phyloP scores from a whole-genome alignment of 2,329 filamentous ascomycete genomes.

The Apiospora saccharicola region DNA sequence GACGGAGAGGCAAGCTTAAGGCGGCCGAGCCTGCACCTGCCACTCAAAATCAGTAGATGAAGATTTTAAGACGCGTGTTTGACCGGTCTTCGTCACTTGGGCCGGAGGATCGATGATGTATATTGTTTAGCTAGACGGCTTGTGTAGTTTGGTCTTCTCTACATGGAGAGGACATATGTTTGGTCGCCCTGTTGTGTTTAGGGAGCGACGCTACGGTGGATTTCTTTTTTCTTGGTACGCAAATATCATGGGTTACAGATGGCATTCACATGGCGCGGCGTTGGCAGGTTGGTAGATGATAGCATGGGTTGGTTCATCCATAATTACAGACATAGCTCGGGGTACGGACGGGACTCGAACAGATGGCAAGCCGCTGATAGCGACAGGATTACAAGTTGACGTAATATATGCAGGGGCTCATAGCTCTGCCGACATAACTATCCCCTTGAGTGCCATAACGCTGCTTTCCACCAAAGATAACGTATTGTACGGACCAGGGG shows the following conservation, averaged over 20 bases:
- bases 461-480: too few species aligned
- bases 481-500: too few species aligned
- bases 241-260: background rate
- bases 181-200: background rate
- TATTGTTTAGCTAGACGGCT: background rate
- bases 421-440: too few species aligned
- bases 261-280: constrained; percentile 18
- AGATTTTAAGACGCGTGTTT: background rate
- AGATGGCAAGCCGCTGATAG: background rate
- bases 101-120: background rate
- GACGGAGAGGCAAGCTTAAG: constrained; percentile 14
- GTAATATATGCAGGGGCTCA: background rate
- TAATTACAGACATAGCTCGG: background rate
- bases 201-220: too few species aligned
- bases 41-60: background rate
- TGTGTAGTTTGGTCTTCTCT: background rate
- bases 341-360: background rate
- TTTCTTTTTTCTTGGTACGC: background rate
- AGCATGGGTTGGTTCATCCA: constrained; percentile 6
- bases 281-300: constrained; percentile 17
- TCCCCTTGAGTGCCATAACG: too few species aligned
- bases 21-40: constrained; percentile 16
- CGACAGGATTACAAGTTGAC: background rate
- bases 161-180: background rate
- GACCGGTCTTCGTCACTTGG: background rate